Conservation (phyloP, 768 basidiomycete genomes). For the Suillus discolor region DNA sequence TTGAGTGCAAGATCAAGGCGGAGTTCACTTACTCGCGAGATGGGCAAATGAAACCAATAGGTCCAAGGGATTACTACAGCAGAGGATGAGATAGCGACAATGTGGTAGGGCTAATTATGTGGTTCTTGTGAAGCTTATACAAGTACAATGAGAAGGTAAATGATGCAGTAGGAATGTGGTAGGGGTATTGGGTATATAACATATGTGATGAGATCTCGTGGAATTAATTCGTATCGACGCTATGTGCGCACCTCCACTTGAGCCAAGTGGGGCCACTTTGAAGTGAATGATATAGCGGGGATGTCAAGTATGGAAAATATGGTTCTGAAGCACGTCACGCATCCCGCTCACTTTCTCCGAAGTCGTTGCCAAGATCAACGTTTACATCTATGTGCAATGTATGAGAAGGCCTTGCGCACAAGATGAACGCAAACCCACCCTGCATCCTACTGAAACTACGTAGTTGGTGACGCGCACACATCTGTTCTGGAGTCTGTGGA, state of each 20-base stretch:
- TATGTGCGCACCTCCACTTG: not conserved
- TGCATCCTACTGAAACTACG: not conserved
- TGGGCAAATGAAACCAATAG: no score
- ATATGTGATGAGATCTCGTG: no score
- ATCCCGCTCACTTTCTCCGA: not conserved
- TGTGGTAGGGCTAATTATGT: no score
- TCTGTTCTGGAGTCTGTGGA: not conserved
- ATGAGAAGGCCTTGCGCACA: not conserved
- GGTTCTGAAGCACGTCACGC: not conserved
- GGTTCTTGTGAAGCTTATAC: no score
- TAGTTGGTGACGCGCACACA: not conserved
- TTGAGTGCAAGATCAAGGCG: no score
- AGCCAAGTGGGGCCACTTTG: no score
- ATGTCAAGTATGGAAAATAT: not conserved
- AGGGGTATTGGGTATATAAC: no score
- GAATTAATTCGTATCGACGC: no score
- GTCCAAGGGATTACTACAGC: no score
- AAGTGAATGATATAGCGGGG: not conserved
- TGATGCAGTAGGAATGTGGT: no score
- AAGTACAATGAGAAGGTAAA: not conserved
- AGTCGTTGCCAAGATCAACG: not conserved
- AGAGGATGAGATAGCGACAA: no score
- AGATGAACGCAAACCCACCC: not conserved
- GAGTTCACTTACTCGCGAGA: no score
- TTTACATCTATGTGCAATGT: not conserved